Base-by-base conservation (phyloP, 805 yeast genomes). In the Candida boleticola region DNA sequence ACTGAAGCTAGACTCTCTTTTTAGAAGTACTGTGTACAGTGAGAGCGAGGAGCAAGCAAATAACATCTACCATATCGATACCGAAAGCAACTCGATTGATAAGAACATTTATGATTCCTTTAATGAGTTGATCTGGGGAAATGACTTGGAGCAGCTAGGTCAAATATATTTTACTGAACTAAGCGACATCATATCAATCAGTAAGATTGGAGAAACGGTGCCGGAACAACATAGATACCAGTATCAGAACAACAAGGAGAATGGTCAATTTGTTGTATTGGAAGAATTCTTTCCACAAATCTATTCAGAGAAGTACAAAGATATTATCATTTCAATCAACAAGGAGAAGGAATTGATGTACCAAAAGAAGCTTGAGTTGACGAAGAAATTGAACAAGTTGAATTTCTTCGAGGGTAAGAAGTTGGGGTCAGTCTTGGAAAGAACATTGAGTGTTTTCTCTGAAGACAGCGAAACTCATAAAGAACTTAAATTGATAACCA, bases 371-470 rank as follows among this genome's bases (percentile, higher is more conserved):
- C 48, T 45, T 6, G 45, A 44, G 21, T 41, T 57, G 10, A 53
- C 60, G 26, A 52, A 54, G 20, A 51, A 57, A 27, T 52, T 68
- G 20, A 60, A 68, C 65, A 48, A 51, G 5, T 45, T 58, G 33
- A 67, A 54, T 46, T 59, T 68, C 22, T 69, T 68, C 44, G 71
- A 66, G 47, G 76, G 76, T 1, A 68, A 68, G 48, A 54, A 55
- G 17, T 55, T 69, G 19, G 58, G 53, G 29, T 46, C 50, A 1
- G 49, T 69, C 20, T 46, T 70, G 21, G 46, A 46, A 21, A 55
- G 54, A 10, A 42, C 65, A 1, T 49, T 54, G 4, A 41, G 46
- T 3, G 51, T 56, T 39, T 37, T 66, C 7, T 5, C 11, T 5
- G 35, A 31, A 13, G 48, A 44, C 10, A 34, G 35, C 1, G 52